phyloP scores from a whole-genome alignment of 257 asterid genomes.

The Nicotiana noctiflora region DNA sequence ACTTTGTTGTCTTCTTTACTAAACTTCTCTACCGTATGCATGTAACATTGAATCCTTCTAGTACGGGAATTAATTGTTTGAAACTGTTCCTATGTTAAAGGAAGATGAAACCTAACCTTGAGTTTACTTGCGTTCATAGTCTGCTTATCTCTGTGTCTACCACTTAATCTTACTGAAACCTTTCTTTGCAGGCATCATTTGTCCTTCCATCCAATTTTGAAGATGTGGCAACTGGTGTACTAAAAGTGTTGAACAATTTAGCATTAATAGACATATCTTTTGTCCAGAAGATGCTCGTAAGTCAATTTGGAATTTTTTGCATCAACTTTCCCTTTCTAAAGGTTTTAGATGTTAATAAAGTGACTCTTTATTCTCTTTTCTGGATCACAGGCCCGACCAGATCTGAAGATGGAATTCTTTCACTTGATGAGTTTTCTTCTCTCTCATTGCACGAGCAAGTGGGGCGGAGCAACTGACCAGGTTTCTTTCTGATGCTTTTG shows the following conservation, averaged over 20 bases:
- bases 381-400: constrained; percentile 75
- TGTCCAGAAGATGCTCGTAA: constrained; percentile 93
- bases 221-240: constrained; percentile 91
- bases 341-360: not conserved
- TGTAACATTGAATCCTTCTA: not conserved
- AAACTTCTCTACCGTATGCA: not conserved
- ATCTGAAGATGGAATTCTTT: constrained; percentile 95
- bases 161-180: not conserved
- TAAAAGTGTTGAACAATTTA: constrained; percentile 96
- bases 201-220: constrained; percentile 94
- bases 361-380: constrained; percentile 8
- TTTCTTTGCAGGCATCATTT: constrained; percentile 51
- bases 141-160: not conserved
- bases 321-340: not conserved
- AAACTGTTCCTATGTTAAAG: not conserved
- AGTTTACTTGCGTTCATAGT: not conserved
- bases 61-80: not conserved
- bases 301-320: constrained; percentile 3
- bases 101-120: not conserved
- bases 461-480: constrained; percentile 86
- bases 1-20: not conserved
- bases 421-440: constrained; percentile 94
- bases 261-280: constrained; percentile 75
- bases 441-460: constrained; percentile 84
- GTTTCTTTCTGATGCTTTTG: constrained; percentile 27